A percentile compares a stretch with the other conserved stretches of the same genome.
phyloP scores from a whole-genome alignment of 768 basidiomycete species.

The Pisolithus microcarpus region DNA sequence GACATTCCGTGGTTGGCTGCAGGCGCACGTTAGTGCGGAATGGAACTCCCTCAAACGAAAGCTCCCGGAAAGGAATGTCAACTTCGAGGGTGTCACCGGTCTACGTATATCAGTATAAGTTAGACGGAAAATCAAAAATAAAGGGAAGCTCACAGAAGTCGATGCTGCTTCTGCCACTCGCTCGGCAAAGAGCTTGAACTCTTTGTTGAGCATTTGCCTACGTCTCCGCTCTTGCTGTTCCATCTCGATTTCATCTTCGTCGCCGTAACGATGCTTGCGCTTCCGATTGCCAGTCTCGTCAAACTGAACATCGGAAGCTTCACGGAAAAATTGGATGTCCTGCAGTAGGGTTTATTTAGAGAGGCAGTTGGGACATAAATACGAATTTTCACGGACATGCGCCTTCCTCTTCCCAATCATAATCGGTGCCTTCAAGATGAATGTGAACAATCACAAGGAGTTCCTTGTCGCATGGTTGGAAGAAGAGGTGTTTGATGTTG shows the following conservation, averaged over 20 bases:
- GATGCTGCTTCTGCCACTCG: conserved; percentile 83
- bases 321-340: conserved; percentile 98
- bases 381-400: conserved; percentile 49
- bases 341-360: conserved; percentile 23
- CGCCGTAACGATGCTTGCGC: conserved; percentile 92
- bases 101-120: conserved; percentile 26
- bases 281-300: conserved; percentile 99
- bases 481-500: conserved; percentile 98
- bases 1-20: conserved; percentile 93
- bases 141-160: conserved; percentile 48
- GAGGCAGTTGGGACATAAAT: neutral
- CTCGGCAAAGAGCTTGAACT: conserved; percentile 90
- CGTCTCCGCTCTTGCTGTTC: conserved; percentile 95
- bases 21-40: conserved; percentile 91
- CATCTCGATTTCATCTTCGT: conserved; percentile 98
- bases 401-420: conserved; percentile 99
- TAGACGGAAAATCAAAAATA: neutral
- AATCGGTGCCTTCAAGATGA: conserved; percentile 89
- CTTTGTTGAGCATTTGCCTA: conserved; percentile 82
- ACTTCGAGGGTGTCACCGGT: conserved; percentile 83
- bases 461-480: conserved; percentile 98
- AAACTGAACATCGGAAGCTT: conserved; percentile 95
- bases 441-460: conserved; percentile 90
- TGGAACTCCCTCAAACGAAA: conserved; percentile 96
- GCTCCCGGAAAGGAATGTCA: conserved; percentile 94